A percentile compares a stretch with the other conserved stretches of the same genome.
phyloP scores from a whole-genome alignment of 768 basidiomycete genomes.

The Russula foetens region DNA sequence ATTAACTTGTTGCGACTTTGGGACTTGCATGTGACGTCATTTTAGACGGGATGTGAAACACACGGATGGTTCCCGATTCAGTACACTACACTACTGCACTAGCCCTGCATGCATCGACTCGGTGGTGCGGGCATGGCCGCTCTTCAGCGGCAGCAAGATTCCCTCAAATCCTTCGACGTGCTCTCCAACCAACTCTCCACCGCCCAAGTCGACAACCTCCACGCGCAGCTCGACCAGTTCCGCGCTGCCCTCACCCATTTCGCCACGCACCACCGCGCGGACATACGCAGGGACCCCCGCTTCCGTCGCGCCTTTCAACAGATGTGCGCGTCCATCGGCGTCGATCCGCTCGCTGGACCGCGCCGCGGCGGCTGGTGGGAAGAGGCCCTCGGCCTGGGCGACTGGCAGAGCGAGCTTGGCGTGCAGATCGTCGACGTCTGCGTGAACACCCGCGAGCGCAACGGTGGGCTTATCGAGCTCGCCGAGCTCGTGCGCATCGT shows the following conservation, averaged over 20 bases:
- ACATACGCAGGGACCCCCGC: conserved; percentile 74
- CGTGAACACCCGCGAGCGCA: conserved; percentile 77
- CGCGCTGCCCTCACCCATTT: conserved; percentile 79
- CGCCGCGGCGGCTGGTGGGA: conserved; percentile 88
- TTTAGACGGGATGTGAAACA: too few species aligned
- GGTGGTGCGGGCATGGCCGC: conserved; percentile 85
- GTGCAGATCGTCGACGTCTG: conserved; percentile 94
- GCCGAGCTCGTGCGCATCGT: conserved; percentile 76
- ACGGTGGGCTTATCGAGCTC: conserved; percentile 91
- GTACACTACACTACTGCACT: too few species aligned
- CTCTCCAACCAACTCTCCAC: conserved; percentile 75
- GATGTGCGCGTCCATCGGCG: conserved; percentile 92
- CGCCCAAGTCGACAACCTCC: conserved; percentile 68
- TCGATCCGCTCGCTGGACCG: conserved; percentile 88
- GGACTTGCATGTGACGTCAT: too few species aligned
- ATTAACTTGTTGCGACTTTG: too few species aligned
- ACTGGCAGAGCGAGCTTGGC: conserved; percentile 94
- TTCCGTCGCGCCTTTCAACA: conserved; percentile 91
- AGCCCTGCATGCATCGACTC: conserved; percentile 60
- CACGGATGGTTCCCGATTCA: too few species aligned
- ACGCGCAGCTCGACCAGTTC: conserved; percentile 78
- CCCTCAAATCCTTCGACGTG: conserved; percentile 69
- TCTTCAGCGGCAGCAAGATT: conserved; percentile 80
- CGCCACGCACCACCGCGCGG: conserved; percentile 72
- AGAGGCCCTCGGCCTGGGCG: conserved; percentile 77